These are phyloP conservation scores for Boletellus sp. DNA, from an alignment of 768 basidiomycete species.

Conservation along the genomic window DNA sequence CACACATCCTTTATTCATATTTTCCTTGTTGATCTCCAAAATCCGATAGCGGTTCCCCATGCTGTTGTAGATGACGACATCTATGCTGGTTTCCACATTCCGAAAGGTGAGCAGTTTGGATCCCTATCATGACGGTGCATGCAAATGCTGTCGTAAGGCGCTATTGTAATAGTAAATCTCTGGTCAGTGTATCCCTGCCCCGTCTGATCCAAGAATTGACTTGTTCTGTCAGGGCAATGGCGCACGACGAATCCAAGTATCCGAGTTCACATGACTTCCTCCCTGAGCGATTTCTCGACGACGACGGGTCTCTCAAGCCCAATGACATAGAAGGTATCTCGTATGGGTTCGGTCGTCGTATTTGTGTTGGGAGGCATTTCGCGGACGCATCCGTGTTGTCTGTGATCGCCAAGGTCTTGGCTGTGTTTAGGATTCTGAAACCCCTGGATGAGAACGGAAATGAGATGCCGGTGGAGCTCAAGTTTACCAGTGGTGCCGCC, in stretches of 20 bases:
- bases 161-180: neutral
- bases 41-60: conserved; percentile 1
- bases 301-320: neutral
- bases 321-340: conserved; percentile 1
- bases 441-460: too few relatives aligned
- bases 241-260: conserved; percentile 7
- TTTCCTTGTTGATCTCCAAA: neutral
- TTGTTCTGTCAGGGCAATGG: conserved; percentile 1
- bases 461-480: conserved; percentile 2
- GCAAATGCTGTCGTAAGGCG: neutral
- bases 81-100: conserved; percentile 8
- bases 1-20: too few relatives aligned
- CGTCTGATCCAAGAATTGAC: too few relatives aligned
- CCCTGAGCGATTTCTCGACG: conserved; percentile 5
- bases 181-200: neutral
- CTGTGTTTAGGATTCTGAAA: conserved; percentile 5
- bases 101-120: conserved; percentile 1
- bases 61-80: conserved; percentile 4
- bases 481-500: neutral
- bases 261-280: neutral
- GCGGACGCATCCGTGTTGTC: conserved; percentile 12
- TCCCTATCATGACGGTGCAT: too few relatives aligned
- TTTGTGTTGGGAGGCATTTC: conserved; percentile 19
- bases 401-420: conserved; percentile 2
- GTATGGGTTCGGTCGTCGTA: conserved; percentile 26